A percentile compares a stretch with the other conserved stretches of the same genome.
phyloP scores from a whole-genome alignment of 2,329 filamentous ascomycete species.

The Biscogniauxia mediterranea region DNA sequence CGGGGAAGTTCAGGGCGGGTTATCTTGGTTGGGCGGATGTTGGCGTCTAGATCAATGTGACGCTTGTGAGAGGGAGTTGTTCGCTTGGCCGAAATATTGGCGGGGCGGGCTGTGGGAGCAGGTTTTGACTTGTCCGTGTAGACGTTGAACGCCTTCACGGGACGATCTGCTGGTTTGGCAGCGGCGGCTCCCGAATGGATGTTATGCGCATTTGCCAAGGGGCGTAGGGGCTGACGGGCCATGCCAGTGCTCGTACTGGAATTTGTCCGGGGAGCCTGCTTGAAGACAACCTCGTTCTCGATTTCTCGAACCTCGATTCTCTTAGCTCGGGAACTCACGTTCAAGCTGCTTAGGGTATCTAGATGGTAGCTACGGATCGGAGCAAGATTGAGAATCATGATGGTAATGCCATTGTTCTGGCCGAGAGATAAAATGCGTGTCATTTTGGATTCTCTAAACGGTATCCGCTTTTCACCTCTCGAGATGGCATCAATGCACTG shows the following conservation, averaged over 20 bases:
- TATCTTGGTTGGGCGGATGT: constrained; percentile 31
- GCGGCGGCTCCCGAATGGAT: constrained; percentile 60
- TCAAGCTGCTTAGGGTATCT: constrained; percentile 89
- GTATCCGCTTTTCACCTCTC: constrained; percentile 71
- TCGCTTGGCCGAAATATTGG: constrained; percentile 18
- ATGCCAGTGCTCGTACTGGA: constrained; percentile 39
- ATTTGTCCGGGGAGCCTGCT: constrained; percentile 63
- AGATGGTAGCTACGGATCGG: constrained; percentile 90
- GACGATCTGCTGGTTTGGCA: constrained; percentile 59
- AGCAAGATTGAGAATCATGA: constrained; percentile 95
- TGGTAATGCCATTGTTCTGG: constrained; percentile 90
- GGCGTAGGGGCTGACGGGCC: constrained; percentile 72
- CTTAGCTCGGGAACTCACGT: constrained; percentile 93
- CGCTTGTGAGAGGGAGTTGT: constrained; percentile 39
- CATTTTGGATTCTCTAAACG: constrained; percentile 96
- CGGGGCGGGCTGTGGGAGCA: constrained; percentile 27
- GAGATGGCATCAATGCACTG: constrained; percentile 96
- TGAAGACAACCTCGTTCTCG: constrained; percentile 91
- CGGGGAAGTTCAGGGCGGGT: constrained; percentile 23
- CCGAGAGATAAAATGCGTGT: constrained; percentile 88
- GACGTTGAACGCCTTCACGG: constrained; percentile 80
- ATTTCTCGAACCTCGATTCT: constrained; percentile 94
- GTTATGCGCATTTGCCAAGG: constrained; percentile 74
- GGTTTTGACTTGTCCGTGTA: constrained; percentile 72
- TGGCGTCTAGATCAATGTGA: constrained; percentile 39